Conservation (phyloP, 495 filamentous ascomycete species). For the Elaphomyces granulatus region DNA sequence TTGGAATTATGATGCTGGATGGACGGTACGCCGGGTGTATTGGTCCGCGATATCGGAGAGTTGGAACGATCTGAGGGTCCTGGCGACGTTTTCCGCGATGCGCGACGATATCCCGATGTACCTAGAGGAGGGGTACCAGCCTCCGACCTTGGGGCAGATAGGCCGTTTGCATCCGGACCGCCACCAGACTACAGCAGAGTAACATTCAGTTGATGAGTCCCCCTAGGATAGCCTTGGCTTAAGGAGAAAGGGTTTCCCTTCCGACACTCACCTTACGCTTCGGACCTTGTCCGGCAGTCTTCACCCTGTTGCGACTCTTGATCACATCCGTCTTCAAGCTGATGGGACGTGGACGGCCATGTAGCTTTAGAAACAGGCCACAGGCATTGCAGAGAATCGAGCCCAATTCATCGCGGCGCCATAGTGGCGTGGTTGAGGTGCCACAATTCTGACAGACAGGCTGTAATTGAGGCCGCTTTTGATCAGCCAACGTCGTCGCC, state of each 20-base stretch:
- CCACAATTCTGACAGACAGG: slow-evolving; percentile 95
- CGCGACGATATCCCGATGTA: slow-evolving; percentile 43
- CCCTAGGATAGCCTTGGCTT: too few species aligned
- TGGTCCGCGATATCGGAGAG: slow-evolving; percentile 76
- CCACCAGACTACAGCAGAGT: too few species aligned
- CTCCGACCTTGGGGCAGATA: slow-evolving; percentile 42
- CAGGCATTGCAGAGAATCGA: slow-evolving; percentile 99
- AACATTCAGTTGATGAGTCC: too few species aligned
- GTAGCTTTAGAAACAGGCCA: slow-evolving; percentile 92
- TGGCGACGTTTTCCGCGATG: slow-evolving; percentile 56
- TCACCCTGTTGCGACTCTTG: slow-evolving; percentile 96
- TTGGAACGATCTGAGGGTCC: slow-evolving; percentile 65
- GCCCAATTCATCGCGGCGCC: slow-evolving; percentile 91
- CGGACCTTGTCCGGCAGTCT: slow-evolving; percentile 68
- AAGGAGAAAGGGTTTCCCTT: slow-evolving; percentile 22
- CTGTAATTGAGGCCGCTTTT: slow-evolving; percentile 51
- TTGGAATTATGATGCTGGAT: slow-evolving; percentile 51
- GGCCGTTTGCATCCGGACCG: slow-evolving; percentile 41
- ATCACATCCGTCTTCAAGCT: slow-evolving; percentile 98
- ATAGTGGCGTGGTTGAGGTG: slow-evolving; percentile 90
- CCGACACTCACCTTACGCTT: slow-evolving; percentile 68
- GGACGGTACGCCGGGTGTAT: slow-evolving; percentile 57
- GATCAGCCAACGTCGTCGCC: slow-evolving; percentile 44
- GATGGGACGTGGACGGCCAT: slow-evolving; percentile 83
- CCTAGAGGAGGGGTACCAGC: slow-evolving; percentile 37